phyloP scores from a whole-genome alignment of 2,329 filamentous ascomycete genomes.

The Fusarium sp. region DNA sequence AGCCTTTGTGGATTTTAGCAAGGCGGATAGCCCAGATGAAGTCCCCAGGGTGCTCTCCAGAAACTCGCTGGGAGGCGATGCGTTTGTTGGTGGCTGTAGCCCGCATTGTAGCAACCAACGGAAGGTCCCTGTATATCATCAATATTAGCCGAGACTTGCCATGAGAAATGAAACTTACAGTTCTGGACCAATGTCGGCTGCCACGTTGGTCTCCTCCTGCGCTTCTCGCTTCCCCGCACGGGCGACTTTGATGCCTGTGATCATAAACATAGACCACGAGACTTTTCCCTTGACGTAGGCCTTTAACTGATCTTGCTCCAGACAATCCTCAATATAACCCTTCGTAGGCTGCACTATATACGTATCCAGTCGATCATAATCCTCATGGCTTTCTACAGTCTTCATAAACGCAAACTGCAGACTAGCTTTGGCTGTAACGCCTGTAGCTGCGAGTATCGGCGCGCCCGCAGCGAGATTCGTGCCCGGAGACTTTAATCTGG shows the following conservation, averaged over 20 bases:
- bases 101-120: neutral
- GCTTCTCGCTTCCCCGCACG: neutral
- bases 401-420: neutral
- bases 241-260: neutral
- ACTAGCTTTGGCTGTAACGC: fast-evolving
- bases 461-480: fast-evolving
- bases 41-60: fast-evolving
- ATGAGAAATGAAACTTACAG: neutral
- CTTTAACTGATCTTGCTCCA: fast-evolving
- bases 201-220: fast-evolving
- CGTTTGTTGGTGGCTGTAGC: neutral
- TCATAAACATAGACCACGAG: neutral
- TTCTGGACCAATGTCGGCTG: neutral
- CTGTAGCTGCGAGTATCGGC: fast-evolving
- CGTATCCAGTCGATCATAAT: neutral
- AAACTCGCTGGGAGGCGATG: fast-evolving
- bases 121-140: neutral
- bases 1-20: neutral
- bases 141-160: fast-evolving
- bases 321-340: neutral
- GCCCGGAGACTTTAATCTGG: fast-evolving
- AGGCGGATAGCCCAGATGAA: neutral
- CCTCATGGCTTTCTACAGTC: neutral
- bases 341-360: neutral
- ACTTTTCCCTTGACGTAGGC: neutral